Evolutionary conservation across 1,139 yeast genomes (phyloP).

Genomic region (Suhomyces guaymorum): DNA sequence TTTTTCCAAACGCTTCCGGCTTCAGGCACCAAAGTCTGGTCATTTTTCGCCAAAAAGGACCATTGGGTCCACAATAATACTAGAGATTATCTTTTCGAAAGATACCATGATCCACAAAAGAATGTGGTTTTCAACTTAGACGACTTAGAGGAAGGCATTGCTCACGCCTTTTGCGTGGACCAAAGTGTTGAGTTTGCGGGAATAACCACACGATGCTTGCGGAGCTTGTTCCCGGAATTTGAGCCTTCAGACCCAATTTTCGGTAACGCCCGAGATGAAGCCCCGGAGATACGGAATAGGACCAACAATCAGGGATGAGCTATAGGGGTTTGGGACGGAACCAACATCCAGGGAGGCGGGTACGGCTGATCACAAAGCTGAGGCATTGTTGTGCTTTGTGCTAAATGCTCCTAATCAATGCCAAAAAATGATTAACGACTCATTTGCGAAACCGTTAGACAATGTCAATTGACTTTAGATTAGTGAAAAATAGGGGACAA

Average conservation of each 20-base stretch:
- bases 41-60: constrained; percentile 56
- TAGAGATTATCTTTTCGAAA: constrained; percentile 39
- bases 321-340: too few species aligned
- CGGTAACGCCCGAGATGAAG: background rate
- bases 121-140: constrained; percentile 37
- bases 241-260: background rate
- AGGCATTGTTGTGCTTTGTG: too few species aligned
- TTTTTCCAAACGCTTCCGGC: constrained; percentile 41
- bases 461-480: too few species aligned
- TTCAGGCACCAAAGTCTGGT: constrained; percentile 45
- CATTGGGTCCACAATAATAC: constrained; percentile 61
- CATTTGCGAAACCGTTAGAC: too few species aligned
- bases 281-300: too few species aligned
- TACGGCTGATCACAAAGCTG: too few species aligned
- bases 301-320: too few species aligned
- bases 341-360: too few species aligned
- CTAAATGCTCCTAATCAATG: too few species aligned
- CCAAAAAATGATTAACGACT: too few species aligned
- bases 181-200: constrained; percentile 54
- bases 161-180: constrained; percentile 59
- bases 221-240: constrained; percentile 2
- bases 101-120: constrained; percentile 33
- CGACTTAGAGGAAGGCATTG: constrained; percentile 33
- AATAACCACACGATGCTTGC: constrained; percentile 33
- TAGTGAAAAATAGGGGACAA: too few species aligned